Percentiles rank a stretch among this genome's conserved stretches.
Evolutionary conservation across 371 early-diverging fungal species (phyloP).

Genomic region (Mucor lusitanicus): DNA sequence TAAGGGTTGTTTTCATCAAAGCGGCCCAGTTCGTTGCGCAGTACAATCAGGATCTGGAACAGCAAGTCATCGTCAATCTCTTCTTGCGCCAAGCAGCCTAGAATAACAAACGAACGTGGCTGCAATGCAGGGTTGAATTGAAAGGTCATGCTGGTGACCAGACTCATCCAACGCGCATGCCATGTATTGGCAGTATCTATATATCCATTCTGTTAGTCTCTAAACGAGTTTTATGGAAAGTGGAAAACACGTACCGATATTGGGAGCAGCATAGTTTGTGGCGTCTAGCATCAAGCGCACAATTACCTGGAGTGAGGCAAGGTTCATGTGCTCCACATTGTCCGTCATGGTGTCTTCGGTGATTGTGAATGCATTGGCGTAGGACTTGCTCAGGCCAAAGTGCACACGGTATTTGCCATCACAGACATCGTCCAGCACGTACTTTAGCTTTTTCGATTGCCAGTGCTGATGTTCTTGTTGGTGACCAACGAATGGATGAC

Average conservation of each 20-base stretch:
- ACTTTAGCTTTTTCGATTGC: conserved; percentile 57
- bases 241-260: conserved; percentile 54
- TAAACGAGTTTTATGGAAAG: no score
- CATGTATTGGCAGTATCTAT: conserved; percentile 71
- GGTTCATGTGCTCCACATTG: conserved; percentile 60
- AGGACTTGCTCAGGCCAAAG: conserved; percentile 74
- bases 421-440: conserved; percentile 67
- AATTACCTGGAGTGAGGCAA: conserved; percentile 76
- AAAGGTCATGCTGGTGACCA: conserved; percentile 89
- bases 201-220: neutral
- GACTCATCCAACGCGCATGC: conserved; percentile 88
- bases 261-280: conserved; percentile 69
- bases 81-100: conserved; percentile 84
- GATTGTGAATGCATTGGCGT: conserved; percentile 68
- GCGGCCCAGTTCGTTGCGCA: conserved; percentile 77
- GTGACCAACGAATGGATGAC: conserved; percentile 82
- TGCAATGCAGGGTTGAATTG: conserved; percentile 89
- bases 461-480: conserved; percentile 52
- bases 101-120: conserved; percentile 88
- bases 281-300: conserved; percentile 77
- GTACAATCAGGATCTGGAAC: conserved; percentile 84
- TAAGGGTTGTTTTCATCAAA: conserved; percentile 75
- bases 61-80: conserved; percentile 85
- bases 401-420: conserved; percentile 74
- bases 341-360: conserved; percentile 63